These are phyloP conservation scores for Diutina neorugosa DNA, from an alignment of 1,139 yeast genomes.

Conservation along the genomic window DNA sequence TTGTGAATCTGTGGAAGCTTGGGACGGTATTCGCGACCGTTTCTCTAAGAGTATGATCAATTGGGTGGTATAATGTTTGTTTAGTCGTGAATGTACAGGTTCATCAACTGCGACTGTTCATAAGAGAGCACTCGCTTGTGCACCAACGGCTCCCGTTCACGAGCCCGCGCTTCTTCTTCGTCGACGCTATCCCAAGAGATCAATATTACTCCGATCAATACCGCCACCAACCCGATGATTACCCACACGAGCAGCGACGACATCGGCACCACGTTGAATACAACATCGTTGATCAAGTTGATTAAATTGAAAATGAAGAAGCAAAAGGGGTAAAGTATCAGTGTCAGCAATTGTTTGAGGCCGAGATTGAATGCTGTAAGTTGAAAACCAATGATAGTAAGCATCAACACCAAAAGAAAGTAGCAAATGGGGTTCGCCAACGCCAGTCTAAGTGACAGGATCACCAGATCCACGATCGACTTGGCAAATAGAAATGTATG, in stretches of 20 bases:
- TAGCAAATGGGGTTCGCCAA: constrained; percentile 19
- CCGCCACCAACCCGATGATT: constrained; percentile 43
- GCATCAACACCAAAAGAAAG: constrained; percentile 47
- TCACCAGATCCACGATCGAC: constrained; percentile 59
- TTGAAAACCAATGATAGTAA: constrained; percentile 63
- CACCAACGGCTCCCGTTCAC: not conserved
- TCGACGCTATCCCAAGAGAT: constrained; percentile 28
- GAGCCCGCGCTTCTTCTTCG: not conserved
- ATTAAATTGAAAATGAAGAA: constrained; percentile 73
- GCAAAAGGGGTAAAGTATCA: constrained; percentile 72
- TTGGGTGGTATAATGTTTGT: not conserved
- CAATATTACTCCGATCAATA: constrained; percentile 32
- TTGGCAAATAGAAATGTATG: constrained; percentile 81
- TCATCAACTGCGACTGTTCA: constrained; percentile 3
- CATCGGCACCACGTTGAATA: constrained; percentile 30
- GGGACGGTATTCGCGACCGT: constrained; percentile 15
- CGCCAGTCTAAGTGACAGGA: constrained; percentile 23
- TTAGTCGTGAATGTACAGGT: not conserved
- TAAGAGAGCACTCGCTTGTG: constrained; percentile 1
- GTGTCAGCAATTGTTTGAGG: constrained; percentile 58
- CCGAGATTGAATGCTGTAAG: constrained; percentile 67
- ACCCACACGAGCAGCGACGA: constrained; percentile 30
- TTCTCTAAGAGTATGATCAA: not conserved
- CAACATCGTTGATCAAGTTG: constrained; percentile 62
- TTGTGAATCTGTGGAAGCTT: constrained; percentile 21